phyloP scores from a whole-genome alignment of 192 early-diverging fungal species.

The Coemansia erecta region DNA sequence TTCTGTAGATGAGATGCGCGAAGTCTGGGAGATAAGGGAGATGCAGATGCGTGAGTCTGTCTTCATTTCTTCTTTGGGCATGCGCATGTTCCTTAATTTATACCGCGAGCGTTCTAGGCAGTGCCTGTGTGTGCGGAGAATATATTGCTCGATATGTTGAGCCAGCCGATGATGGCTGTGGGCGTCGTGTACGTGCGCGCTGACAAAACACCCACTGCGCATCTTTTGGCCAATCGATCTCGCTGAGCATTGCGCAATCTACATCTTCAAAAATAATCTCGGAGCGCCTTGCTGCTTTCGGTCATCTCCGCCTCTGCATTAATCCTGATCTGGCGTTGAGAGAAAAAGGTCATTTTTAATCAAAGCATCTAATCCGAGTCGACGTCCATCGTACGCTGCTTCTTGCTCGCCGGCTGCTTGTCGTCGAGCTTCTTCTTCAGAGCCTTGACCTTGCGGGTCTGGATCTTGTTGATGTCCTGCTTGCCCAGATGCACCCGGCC shows the following conservation, averaged over 20 bases:
- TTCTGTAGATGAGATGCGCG: background rate
- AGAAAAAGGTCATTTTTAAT: too few relatives aligned
- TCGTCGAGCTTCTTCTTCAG: slow-evolving; percentile 64
- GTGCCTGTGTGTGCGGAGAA: too few relatives aligned
- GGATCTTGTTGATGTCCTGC: slow-evolving; percentile 89
- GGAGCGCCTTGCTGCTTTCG: too few relatives aligned
- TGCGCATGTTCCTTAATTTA: too few relatives aligned
- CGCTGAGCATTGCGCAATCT: background rate
- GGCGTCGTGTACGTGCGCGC: too few relatives aligned
- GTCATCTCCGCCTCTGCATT: too few relatives aligned
- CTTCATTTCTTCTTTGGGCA: too few relatives aligned
- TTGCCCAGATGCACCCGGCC: slow-evolving; percentile 89
- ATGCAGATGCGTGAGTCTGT: background rate
- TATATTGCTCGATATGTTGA: too few relatives aligned
- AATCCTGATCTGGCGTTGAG: too few relatives aligned
- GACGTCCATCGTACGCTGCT: slow-evolving; percentile 19
- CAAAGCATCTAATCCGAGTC: slow-evolving; percentile 10
- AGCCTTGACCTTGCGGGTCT: slow-evolving; percentile 99
- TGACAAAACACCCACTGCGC: background rate
- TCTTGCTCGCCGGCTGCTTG: slow-evolving; percentile 18
- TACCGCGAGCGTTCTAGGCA: too few relatives aligned
- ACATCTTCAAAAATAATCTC: background rate
- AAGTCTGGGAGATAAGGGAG: background rate
- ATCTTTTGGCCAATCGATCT: slow-evolving; percentile 1
- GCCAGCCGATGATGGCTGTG: too few relatives aligned